phyloP scores from a whole-genome alignment of 768 basidiomycete species.

The Phanerochaete sordida region DNA sequence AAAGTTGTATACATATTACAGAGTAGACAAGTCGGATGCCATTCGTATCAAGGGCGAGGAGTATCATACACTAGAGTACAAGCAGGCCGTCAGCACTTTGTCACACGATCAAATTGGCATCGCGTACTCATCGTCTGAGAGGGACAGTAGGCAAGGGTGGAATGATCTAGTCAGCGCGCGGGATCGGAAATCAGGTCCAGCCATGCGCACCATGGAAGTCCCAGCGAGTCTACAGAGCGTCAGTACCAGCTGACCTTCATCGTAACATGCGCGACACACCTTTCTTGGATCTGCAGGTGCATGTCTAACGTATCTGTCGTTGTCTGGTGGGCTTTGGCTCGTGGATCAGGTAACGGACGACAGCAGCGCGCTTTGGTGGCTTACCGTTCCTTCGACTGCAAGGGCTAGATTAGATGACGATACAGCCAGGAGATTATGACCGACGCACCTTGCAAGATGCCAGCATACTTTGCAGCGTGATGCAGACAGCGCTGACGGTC shows the following conservation, averaged over 20 bases:
- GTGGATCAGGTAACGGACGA: conserved; percentile 6
- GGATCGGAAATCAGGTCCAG: neutral
- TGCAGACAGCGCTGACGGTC: conserved; percentile 75
- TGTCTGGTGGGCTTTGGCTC: conserved; percentile 64
- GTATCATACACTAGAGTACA: neutral
- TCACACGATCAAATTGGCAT: neutral
- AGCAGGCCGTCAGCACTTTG: neutral
- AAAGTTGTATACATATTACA: no score
- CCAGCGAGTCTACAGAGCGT: conserved; percentile 61
- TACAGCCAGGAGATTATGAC: neutral
- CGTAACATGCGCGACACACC: no score
- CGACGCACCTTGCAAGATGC: conserved; percentile 79
- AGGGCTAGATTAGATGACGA: neutral
- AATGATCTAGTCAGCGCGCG: neutral
- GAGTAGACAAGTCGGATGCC: neutral
- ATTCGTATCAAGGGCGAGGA: neutral
- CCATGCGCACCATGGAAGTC: conserved; percentile 66
- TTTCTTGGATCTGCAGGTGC: conserved; percentile 88
- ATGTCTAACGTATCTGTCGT: conserved; percentile 74
- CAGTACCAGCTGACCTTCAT: no score
- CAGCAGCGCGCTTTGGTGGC: conserved; percentile 17
- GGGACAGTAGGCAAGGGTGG: neutral
- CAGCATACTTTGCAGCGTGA: conserved; percentile 90
- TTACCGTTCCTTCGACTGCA: conserved; percentile 64
- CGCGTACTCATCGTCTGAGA: neutral